Percentiles rank a stretch among this genome's conserved stretches.
Conservation (phyloP, 805 yeast genomes). For the Deakozyma indianensis region DNA sequence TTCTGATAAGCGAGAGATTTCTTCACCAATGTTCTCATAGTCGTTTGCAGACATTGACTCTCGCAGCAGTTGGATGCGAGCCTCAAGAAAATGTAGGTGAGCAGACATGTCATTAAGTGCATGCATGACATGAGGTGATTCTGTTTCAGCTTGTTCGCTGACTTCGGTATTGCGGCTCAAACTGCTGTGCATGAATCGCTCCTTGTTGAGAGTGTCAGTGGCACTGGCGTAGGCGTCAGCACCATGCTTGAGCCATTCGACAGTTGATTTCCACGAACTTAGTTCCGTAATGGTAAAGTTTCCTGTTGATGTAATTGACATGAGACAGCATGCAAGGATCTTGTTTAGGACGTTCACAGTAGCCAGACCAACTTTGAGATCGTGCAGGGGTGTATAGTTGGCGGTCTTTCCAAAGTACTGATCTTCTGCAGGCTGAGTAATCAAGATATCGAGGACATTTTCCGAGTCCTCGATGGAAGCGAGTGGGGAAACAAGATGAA, state of each 20-base stretch:
- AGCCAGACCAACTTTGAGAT: constrained; percentile 17
- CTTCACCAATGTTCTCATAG: not conserved
- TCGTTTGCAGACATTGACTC: not conserved
- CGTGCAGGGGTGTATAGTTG: constrained; percentile 10
- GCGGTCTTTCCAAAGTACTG: not conserved
- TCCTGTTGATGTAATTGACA: constrained; percentile 18
- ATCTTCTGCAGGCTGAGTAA: not conserved
- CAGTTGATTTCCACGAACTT: constrained; percentile 7
- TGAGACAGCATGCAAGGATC: constrained; percentile 25
- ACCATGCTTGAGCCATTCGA: constrained; percentile 4
- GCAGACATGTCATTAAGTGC: not conserved
- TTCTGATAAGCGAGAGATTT: not conserved
- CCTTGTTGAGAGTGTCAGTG: not conserved
- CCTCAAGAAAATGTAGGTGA: not conserved
- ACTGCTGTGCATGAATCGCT: not conserved
- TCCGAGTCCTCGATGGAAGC: not conserved
- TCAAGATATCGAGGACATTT: not conserved
- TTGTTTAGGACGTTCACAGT: constrained; percentile 24
- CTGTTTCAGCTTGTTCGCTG: not conserved
- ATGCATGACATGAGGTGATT: not conserved
- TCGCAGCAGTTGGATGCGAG: not conserved
- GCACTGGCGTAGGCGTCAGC: not conserved
- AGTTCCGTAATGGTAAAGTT: constrained; percentile 8
- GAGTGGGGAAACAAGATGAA: not conserved
- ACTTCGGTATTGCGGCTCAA: not conserved